Evolutionary conservation across 2,329 filamentous ascomycete genomes (phyloP).

Genomic region (Byssochlamys sp.): DNA sequence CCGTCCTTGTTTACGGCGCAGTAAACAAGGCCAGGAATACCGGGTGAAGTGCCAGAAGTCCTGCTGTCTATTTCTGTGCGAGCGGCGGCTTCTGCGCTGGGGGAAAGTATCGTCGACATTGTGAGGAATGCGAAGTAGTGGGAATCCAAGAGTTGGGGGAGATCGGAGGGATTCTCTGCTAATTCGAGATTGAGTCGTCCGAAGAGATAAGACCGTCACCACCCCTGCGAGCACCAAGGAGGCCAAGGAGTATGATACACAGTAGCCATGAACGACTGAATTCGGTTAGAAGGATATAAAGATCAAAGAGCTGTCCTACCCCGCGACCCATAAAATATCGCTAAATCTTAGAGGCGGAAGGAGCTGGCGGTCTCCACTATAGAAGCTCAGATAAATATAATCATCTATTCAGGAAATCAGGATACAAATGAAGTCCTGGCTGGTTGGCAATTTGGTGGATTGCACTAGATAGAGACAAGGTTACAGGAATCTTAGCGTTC

Average conservation of each 20-base stretch:
- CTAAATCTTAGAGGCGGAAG: not conserved
- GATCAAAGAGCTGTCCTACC: not conserved
- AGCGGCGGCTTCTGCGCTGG: not conserved
- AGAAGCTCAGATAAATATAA: not conserved
- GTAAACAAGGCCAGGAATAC: slow-evolving; percentile 11
- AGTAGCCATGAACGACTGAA: not conserved
- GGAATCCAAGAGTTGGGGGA: not conserved
- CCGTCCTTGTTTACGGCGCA: slow-evolving; percentile 16
- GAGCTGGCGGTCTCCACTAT: too few relatives aligned
- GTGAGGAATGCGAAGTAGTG: not conserved
- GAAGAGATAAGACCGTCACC: too few relatives aligned
- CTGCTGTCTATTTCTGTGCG: not conserved
- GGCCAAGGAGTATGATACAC: not conserved
- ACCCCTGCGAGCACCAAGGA: too few relatives aligned
- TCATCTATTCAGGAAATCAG: not conserved
- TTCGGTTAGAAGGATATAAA: not conserved
- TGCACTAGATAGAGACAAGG: too few relatives aligned
- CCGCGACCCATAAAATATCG: not conserved
- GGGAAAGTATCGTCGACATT: not conserved
- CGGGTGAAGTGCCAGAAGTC: not conserved
- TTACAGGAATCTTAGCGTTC: too few relatives aligned
- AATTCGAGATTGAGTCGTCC: too few relatives aligned
- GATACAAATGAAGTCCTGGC: not conserved
- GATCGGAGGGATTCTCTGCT: not conserved
- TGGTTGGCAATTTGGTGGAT: too few relatives aligned